These are phyloP conservation scores for Spathaspora gorwiae DNA, from an alignment of 805 yeast species.

Conservation along the genomic window DNA sequence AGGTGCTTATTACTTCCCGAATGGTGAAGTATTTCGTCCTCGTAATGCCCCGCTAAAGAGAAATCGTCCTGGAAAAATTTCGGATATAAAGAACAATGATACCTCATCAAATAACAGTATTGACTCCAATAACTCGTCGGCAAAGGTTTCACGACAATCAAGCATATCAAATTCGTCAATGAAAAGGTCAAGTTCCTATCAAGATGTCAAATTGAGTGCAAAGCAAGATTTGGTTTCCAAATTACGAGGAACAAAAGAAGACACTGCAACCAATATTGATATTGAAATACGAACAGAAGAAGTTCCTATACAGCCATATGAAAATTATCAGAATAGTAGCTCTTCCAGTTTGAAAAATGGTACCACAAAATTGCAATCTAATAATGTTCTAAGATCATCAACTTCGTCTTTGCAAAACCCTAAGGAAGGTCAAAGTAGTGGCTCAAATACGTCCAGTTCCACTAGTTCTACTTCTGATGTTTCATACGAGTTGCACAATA, in stretches of 20 bases:
- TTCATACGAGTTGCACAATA: background rate
- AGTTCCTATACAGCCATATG: background rate
- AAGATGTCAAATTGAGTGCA: slow-evolving; percentile 3
- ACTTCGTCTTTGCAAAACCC: background rate
- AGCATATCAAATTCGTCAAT: slow-evolving; percentile 1
- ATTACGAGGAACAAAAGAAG: slow-evolving; percentile 9
- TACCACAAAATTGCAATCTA: slow-evolving; percentile 2
- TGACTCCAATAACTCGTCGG: background rate
- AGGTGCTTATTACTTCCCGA: slow-evolving; percentile 40
- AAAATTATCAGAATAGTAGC: slow-evolving; percentile 1
- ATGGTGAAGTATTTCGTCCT: slow-evolving; percentile 52
- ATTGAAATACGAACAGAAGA: slow-evolving; percentile 1
- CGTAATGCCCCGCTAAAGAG: slow-evolving; percentile 38
- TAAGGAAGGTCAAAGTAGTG: background rate
- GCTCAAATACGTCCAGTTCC: background rate
- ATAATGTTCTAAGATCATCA: slow-evolving; percentile 1
- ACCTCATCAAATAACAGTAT: background rate
- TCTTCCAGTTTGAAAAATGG: slow-evolving; percentile 1
- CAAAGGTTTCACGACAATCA: background rate
- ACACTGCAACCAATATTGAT: slow-evolving; percentile 12
- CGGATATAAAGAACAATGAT: background rate
- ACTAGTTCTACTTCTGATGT: background rate
- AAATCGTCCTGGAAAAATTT: slow-evolving; percentile 28
- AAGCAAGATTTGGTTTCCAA: slow-evolving; percentile 9
- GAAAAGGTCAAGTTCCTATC: slow-evolving; percentile 4